Evolutionary conservation across 192 early-diverging fungal genomes (phyloP).

Genomic region (Backusella australiensis): DNA sequence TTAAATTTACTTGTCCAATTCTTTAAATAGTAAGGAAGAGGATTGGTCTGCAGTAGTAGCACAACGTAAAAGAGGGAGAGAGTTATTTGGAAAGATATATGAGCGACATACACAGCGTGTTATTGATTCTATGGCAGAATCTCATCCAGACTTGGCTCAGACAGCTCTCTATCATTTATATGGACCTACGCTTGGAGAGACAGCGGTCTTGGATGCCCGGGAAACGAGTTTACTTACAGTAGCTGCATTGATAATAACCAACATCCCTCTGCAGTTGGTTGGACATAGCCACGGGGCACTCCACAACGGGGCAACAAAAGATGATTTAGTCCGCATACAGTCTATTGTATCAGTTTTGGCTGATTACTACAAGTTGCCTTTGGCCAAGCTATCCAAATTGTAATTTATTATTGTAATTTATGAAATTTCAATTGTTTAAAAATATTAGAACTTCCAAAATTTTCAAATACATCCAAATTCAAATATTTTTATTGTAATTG

Average conservation of each 20-base stretch:
- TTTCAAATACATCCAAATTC: too few relatives aligned
- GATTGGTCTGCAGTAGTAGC: slow-evolving; percentile 13
- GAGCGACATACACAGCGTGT: slow-evolving; percentile 16
- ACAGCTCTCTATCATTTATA: slow-evolving; percentile 27
- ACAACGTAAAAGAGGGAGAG: slow-evolving; percentile 18
- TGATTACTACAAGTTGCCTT: slow-evolving; percentile 4
- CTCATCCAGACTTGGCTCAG: slow-evolving; percentile 28
- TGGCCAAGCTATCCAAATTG: slow-evolving; percentile 8
- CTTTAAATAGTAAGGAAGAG: slow-evolving; percentile 12
- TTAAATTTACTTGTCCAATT: background rate
- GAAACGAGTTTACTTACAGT: slow-evolving; percentile 28
- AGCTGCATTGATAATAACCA: background rate
- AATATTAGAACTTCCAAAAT: too few relatives aligned
- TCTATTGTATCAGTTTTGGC: slow-evolving; percentile 8
- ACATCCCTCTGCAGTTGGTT: slow-evolving; percentile 17
- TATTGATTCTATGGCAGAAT: slow-evolving; percentile 7
- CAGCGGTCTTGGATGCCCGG: background rate
- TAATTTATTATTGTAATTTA: background rate
- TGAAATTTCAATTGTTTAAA: background rate
- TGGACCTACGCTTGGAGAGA: slow-evolving; percentile 18
- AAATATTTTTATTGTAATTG: too few relatives aligned
- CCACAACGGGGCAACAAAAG: slow-evolving; percentile 20
- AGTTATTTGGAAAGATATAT: slow-evolving; percentile 26
- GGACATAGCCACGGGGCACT: slow-evolving; percentile 24
- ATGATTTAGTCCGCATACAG: slow-evolving; percentile 11